Base-by-base conservation (phyloP, 805 yeast genomes). In the Wickerhamomyces pijperi region DNA sequence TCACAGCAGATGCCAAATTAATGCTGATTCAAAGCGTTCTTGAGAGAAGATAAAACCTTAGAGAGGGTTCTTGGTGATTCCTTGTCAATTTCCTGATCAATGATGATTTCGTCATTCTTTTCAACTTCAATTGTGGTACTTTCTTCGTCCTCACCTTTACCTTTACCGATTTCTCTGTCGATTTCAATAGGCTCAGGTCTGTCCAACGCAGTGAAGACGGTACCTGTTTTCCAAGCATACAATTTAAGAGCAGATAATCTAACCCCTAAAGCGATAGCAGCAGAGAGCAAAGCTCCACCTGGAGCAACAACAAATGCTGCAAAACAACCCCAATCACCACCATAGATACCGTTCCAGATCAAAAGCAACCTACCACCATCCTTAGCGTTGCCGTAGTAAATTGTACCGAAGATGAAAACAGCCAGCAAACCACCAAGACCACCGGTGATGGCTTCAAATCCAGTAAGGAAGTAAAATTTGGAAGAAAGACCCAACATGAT, bases 291-390 rank as follows among this genome's bases (percentile, higher is more conserved):
- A 11, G 90, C 86, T 20, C 90, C 94, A 32, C 78, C 68, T 5
- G 96, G 96, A 1, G 96, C 92, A 45, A 80, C 82, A 7, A 83
- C 90, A 59, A 88, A 88, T 2, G 96, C 95, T 19, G 95, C 97
- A 62, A 88, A 88, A 0, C 94, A 78, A 50, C 94, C 84, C 96
- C 96, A 88, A 55, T 88, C 96, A 37, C 70, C 72, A 21, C 70
- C 64, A 53, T 88, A 88, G 20, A 88, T 63, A 34, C 97, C 96
- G 50, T 82, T 77, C 76, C 79, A 74, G 39, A 88, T 67, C 42
- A 88, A 63, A 38, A 88, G 61, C 38, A 88, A 67, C 44, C 69
- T 68, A 15, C 82, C 96, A 50, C 96, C 97, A 43, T 78, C 82
- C 39, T 61, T 58, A 11, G 94, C 90, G 51, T 64, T 61, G 28